Base-by-base conservation (phyloP, 1,284 basidiomycete species). In the Xerocomus nothofagi region DNA sequence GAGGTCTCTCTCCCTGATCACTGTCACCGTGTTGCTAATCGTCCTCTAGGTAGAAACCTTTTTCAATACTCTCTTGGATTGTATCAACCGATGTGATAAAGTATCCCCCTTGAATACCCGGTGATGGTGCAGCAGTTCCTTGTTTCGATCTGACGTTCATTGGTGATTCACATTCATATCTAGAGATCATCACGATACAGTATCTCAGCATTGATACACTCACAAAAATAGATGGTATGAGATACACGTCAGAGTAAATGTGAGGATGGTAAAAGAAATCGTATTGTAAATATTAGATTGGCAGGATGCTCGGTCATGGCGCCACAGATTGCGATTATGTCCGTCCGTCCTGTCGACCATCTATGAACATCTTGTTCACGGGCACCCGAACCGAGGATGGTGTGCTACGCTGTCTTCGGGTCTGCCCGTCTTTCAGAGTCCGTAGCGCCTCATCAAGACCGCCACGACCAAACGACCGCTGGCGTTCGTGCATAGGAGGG, bases 391-490 rank as follows among this genome's bases (percentile, higher is more conserved):
- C 45, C 39, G 78, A 59, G 5, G 74, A 72, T 36, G 79, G 73
- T 11, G 71, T 63, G 32, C 73, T 71, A 20, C 84, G 73, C 44
- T 73, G 71, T 57, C 83, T 73, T 49, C 82, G 72, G 17, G 50
- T 58, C 51, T 79, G 79, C 14, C 85, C 87, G 26, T 82, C 78
- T 30, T 85, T 82, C 72, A 94, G 81, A 52, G 85, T 91, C 30
- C 87, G 81, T 44, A 94, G 87, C 8, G 88, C 88, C 59, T 88
- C 81, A 58, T 94, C 91, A 33, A 93, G 69, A 49, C 88, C 86
- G 11, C 90, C 91, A 32, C 86, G 79, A 15, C 83, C 82, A 51
- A 88, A 65, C 2, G 88, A 85, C 12, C 58, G 75, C 71, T 24
- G 75, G 54, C 47, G 56, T 42, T 68, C 49, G 56, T 63, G 44